These are phyloP conservation scores for Scorias spongiosa DNA, from an alignment of 2,329 filamentous ascomycete genomes.

Conservation along the genomic window DNA sequence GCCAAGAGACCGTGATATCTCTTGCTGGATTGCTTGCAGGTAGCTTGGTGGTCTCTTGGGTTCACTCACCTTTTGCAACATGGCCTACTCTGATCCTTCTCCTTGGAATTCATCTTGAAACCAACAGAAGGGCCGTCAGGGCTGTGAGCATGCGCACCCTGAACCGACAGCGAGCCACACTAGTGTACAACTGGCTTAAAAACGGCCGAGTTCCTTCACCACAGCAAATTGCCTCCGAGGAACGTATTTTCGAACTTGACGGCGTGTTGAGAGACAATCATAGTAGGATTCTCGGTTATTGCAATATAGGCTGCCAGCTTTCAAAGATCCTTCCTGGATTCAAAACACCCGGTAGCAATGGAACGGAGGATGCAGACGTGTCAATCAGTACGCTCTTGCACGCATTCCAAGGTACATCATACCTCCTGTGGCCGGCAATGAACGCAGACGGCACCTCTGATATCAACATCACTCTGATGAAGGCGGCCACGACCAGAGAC, in stretches of 20 bases:
- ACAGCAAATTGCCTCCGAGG: slow-evolving; percentile 43
- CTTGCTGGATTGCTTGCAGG: slow-evolving; percentile 77
- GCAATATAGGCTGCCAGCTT: slow-evolving; percentile 33
- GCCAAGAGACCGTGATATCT: slow-evolving; percentile 86
- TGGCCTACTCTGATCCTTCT: slow-evolving; percentile 59
- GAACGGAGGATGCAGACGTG: no score
- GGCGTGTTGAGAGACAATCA: slow-evolving; percentile 45
- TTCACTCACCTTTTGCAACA: slow-evolving; percentile 56
- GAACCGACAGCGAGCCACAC: slow-evolving; percentile 72
- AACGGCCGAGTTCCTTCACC: slow-evolving; percentile 42
- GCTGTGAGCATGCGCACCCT: slow-evolving; percentile 70
- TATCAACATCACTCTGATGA: slow-evolving; percentile 48
- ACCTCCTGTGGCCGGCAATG: no score
- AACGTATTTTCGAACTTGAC: slow-evolving; percentile 48
- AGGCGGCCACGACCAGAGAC: slow-evolving; percentile 31
- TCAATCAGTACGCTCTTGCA: no score
- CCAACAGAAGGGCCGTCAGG: slow-evolving; percentile 75
- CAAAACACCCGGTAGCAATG: no score
- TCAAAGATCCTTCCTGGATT: slow-evolving; percentile 17
- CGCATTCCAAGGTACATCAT: no score
- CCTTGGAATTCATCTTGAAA: slow-evolving; percentile 60
- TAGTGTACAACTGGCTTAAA: slow-evolving; percentile 48
- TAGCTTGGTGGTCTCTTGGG: slow-evolving; percentile 61
- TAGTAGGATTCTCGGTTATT: slow-evolving; percentile 34
- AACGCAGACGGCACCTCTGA: no score